A percentile compares a stretch with the other conserved stretches of the same genome.
Evolutionary conservation across 2,329 filamentous ascomycete genomes (phyloP).

Genomic region (Talaromyces sp.): DNA sequence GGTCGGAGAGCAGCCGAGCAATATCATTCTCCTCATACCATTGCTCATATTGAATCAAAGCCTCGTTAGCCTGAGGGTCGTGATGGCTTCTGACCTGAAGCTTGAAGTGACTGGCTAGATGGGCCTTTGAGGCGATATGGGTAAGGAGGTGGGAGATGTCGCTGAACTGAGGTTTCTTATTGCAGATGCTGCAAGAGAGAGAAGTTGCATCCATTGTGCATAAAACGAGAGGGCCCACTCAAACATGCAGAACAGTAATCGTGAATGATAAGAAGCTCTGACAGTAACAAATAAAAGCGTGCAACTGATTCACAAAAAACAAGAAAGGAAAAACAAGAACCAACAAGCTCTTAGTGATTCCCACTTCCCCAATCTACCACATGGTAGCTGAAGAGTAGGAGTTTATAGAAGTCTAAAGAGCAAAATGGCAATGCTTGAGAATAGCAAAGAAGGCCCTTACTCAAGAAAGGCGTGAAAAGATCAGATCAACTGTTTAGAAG

Average conservation of each 20-base stretch:
- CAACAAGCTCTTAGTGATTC: conserved; percentile 16
- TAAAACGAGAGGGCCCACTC: background rate
- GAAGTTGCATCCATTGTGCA: conserved; percentile 50
- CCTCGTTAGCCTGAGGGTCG: conserved; percentile 58
- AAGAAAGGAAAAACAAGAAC: conserved; percentile 23
- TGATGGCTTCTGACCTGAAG: conserved; percentile 66
- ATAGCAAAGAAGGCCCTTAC: conserved; percentile 1
- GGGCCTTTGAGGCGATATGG: conserved; percentile 88
- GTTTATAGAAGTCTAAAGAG: conserved; percentile 3
- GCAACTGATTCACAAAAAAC: conserved; percentile 16
- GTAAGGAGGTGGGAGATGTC: conserved; percentile 89
- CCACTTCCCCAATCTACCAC: conserved; percentile 10
- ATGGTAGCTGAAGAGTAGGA: background rate
- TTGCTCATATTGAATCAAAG: conserved; percentile 63
- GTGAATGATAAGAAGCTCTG: background rate
- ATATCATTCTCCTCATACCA: conserved; percentile 75
- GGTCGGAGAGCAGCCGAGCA: conserved; percentile 67
- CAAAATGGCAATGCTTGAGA: conserved; percentile 17
- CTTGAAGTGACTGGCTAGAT: conserved; percentile 78
- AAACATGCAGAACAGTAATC: background rate
- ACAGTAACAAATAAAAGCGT: background rate
- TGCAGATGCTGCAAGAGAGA: conserved; percentile 77
- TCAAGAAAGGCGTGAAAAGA: background rate
- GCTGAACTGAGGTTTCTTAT: conserved; percentile 73
- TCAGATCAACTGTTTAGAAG: background rate